These are phyloP conservation scores for Colletotrichum brevisporum DNA, from an alignment of 2,329 filamentous ascomycete species.

Conservation along the genomic window DNA sequence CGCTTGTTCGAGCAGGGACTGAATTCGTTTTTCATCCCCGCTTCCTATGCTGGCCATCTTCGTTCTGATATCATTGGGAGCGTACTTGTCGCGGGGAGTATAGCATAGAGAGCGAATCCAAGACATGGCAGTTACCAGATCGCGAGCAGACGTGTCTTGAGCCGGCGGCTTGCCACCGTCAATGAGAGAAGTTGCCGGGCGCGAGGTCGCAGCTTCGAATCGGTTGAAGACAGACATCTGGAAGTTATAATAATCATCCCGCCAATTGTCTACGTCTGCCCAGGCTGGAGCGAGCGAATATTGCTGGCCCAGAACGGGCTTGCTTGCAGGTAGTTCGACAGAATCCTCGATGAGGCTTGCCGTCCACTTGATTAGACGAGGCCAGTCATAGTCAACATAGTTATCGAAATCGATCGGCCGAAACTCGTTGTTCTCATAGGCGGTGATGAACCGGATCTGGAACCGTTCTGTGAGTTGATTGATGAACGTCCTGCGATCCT, in stretches of 20 bases:
- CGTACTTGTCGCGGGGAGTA: constrained; percentile 65
- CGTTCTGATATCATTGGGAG: constrained; percentile 61
- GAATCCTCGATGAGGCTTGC: constrained; percentile 49
- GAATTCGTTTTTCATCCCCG: constrained; percentile 50
- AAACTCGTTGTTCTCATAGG: constrained; percentile 75
- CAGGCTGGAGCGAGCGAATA: constrained; percentile 57
- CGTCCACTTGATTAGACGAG: constrained; percentile 76
- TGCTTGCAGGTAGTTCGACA: constrained; percentile 63
- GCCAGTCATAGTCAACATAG: constrained; percentile 78
- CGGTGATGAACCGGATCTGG: constrained; percentile 74
- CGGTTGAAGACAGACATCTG: constrained; percentile 70
- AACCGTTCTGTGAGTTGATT: constrained; percentile 73
- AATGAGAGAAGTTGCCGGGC: constrained; percentile 58
- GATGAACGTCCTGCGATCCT: constrained; percentile 67
- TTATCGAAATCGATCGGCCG: constrained; percentile 75
- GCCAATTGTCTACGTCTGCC: constrained; percentile 59
- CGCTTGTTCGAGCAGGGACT: constrained; percentile 62
- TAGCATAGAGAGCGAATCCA: constrained; percentile 73
- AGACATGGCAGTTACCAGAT: constrained; percentile 64
- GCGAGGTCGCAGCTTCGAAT: constrained; percentile 67
- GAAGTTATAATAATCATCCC: constrained; percentile 69
- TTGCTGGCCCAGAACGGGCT: constrained; percentile 58
- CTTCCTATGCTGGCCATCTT: constrained; percentile 66
- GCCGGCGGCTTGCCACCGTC: constrained; percentile 33
- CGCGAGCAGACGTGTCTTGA: constrained; percentile 39